Base-by-base conservation (phyloP, 306 rosid genomes). In the Coriaria nepalensis region DNA sequence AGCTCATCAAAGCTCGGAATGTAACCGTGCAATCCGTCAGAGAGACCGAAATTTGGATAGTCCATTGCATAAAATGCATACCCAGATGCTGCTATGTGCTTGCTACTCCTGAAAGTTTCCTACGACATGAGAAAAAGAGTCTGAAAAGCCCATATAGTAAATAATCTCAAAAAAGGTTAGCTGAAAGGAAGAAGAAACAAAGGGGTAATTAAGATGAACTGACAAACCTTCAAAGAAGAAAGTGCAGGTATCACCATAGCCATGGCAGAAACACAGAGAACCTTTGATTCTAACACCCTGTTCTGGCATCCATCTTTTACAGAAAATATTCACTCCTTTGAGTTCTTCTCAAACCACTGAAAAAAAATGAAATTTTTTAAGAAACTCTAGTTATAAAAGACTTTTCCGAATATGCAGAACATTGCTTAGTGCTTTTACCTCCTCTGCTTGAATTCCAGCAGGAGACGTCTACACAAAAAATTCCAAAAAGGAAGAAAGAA, bases 171-270 rank as follows among this genome's bases (percentile, higher is more conserved):
- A 20, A 20, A 20, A 20, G 29, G 29, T 20, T 20, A 20, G 29
- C 29, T 1, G 29, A 20, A 20, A 20, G 29, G 29, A 33, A 6
- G 37, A 13, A 5, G n/a, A 12, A 43, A 20, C 29, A 15, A 4
- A 8, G 15, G 14, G 43, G 34, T 45, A 43, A n/a, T 7, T 5
- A 42, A 11, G 37, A 57, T 33, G 36, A 53, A 32, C 42, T 8
- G 36, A 60, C 83, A 56, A 51, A 81, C 95, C 98, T 72, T 90
- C 95, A 67, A 90, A 90, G 79, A 90, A 85, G 73, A 70, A 90
- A 37, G 94, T 83, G 79, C 98, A 90, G 49, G 98, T 90, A 53
- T 80, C 86, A 45, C 95, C 98, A 85, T 81, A 90, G 0, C 95
- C 98, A 73, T 90, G 98, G 69, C 98, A 90, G 53, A 81, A 90